Percentiles rank a stretch among this genome's conserved stretches.
Conservation (phyloP, 2,329 filamentous ascomycete species). For the Bipolaris sorokiniana region DNA sequence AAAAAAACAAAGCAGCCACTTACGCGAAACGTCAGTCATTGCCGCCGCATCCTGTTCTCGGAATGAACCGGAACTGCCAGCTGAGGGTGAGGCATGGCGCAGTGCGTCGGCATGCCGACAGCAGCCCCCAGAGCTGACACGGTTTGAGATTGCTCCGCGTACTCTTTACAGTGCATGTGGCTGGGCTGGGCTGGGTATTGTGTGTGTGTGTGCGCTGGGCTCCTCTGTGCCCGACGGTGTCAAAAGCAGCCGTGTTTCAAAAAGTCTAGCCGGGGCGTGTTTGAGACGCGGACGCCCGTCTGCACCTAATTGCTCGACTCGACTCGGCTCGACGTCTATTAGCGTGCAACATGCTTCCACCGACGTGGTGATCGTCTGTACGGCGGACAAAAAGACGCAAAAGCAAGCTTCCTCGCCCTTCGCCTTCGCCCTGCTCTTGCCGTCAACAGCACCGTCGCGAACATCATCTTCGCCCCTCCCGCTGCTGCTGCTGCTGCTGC, state of each 20-base stretch:
- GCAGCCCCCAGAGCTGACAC: conserved; percentile 12
- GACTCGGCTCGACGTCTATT: background rate
- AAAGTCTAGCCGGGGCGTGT: background rate
- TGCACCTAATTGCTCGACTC: background rate
- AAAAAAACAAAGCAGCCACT: conserved; percentile 7
- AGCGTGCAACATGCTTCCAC: background rate
- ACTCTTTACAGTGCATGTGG: background rate
- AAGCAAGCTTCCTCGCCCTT: background rate
- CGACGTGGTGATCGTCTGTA: background rate
- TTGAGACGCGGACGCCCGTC: background rate
- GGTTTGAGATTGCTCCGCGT: conserved; percentile 5
- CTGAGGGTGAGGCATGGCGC: conserved; percentile 7
- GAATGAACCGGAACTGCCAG: conserved; percentile 18
- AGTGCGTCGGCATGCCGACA: conserved; percentile 11
- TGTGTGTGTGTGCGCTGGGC: background rate
- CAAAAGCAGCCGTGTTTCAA: background rate
- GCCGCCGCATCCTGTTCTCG: conserved; percentile 10
- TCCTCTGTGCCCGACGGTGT: conserved; percentile 1
- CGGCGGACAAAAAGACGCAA: background rate
- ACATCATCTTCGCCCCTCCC: background rate
- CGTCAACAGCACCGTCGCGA: background rate
- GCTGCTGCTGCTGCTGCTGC: background rate
- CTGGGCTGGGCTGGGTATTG: background rate
- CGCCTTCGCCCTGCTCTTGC: background rate
- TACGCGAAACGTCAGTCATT: conserved; percentile 22